Base-by-base conservation (phyloP, 2,329 filamentous ascomycete genomes). In the Cercospora sp. region DNA sequence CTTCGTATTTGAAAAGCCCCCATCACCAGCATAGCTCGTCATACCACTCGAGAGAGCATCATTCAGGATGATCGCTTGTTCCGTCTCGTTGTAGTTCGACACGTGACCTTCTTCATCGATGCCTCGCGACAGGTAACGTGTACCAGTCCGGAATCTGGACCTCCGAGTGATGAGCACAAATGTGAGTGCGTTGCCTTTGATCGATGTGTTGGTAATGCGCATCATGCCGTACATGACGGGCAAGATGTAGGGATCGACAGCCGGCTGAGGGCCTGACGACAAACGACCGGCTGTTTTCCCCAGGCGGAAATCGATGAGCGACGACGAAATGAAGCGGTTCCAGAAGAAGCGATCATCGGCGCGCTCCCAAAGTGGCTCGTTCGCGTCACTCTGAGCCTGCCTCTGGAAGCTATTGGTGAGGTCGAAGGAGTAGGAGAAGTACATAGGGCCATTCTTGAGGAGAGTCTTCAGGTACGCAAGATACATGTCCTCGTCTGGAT, bases 31-130 rank as follows among this genome's bases (percentile, higher is more conserved):
- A 79, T 92, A 97, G 6, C 93, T 94, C 48, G 91, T 89, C 53
- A 95, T 81, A 0, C 91, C 90, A 66, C 88, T 88, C 3, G 86
- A 85, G 59, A 87, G 85, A 65, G 83, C 86, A 80, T 98, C 95
- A 75, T 98, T 98, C 73, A 98, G 81, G 42, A 99, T 88, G 69
- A 97, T 86, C 36, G 95, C 85, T 78, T 99, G 95, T 78, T 99
- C 95, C 0, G 95, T 98, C 84, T 99, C 95, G 78, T 99, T 99
- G 85, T 94, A 99, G 79, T 99, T 99, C 72, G 95, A 93, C n/a
- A 95, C 95, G 78, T 98, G 89, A 26, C 95, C 95, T 69, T 95
- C 86, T 72, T 97, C 94, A 77, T 99, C 94, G 58, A 98, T 88
- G 62, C 95, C 95, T 72, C 95, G 89, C 2, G 95, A 96, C 78